phyloP scores from a whole-genome alignment of 2,329 filamentous ascomycete genomes.

The Drechslera avenae region DNA sequence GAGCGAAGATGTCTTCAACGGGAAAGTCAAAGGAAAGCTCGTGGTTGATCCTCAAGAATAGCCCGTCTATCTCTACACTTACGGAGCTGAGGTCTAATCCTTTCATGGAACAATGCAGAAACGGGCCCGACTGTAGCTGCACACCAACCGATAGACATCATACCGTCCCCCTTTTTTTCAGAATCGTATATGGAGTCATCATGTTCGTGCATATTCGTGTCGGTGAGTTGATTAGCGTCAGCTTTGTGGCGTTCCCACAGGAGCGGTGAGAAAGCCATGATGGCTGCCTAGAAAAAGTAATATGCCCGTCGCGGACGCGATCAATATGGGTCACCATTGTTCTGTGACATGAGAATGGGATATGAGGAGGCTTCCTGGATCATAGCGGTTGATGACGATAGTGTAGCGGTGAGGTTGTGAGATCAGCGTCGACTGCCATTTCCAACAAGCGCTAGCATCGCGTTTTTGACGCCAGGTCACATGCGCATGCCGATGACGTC shows the following conservation, averaged over 20 bases:
- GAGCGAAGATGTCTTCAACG: conserved; percentile 29
- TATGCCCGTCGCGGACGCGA: neutral
- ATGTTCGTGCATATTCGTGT: no score
- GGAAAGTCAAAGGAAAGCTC: conserved; percentile 30
- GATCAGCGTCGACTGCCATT: neutral
- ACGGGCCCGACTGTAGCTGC: neutral
- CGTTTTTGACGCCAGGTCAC: conserved; percentile 12
- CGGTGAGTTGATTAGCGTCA: neutral
- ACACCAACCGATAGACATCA: no score
- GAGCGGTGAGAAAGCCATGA: neutral
- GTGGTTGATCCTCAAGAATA: conserved; percentile 34
- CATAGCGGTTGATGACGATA: neutral
- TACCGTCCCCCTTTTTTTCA: no score
- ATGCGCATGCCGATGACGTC: conserved; percentile 13
- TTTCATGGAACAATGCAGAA: neutral
- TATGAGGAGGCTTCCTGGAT: neutral
- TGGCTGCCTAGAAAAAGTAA: neutral
- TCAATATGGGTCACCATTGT: no score
- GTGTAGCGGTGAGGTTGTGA: conserved; percentile 3
- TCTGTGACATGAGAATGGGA: neutral
- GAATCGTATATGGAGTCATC: no score
- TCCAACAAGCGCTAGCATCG: neutral
- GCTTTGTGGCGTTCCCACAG: neutral
- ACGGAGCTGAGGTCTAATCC: no score
- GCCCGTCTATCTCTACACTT: neutral